Base-by-base conservation (phyloP, 108 stramenopile species). In the Cyclotella choctawhatcheeana region DNA sequence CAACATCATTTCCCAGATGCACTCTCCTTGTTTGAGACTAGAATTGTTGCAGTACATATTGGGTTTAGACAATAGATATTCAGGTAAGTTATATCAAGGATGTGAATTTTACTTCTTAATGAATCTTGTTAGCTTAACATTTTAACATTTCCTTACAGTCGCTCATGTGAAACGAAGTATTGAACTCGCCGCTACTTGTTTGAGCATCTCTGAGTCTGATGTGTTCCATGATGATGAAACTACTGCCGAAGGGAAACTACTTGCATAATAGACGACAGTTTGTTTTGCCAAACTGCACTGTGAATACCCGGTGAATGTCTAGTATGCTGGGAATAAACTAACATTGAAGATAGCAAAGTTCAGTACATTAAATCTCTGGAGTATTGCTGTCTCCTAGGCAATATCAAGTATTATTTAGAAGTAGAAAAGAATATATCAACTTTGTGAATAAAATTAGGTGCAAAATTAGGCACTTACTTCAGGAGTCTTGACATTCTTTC, bases 31-130 rank as follows among this genome's bases (percentile, higher is more conserved):
- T 55, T 69, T 97, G 55, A 88, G 96, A 26, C 77, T 97, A 33
- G 96, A 97, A 66, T 64, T 97, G 5, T 67, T 97, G 45, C 96
- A 95, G 58, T 97, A 88, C 64, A 88, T 93, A n/a, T 75, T 97
- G 21, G 93, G 93, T 0, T 81, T 97, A 27, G 96, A 95, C 63
- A 92, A 95, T 74, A 84, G 94, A 18, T 95, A 89, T 71, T 95
- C 94, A 0, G 59, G 59, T 40, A 37, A 60, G 59, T n/a, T n/a
- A n/a, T n/a, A 60, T 60, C 31, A 30, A 17, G n/a, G n/a, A n/a
- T n/a, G n/a, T n/a, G n/a, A n/a, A n/a, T n/a, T 29, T 32, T 1
- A 21, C n/a, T 51, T 7, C n/a, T 21, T 17, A 51, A 2, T 58
- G 27, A 34, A 35, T 43, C 37, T 21, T 3, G 40, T 10, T 14